Conservation (phyloP, 768 basidiomycete genomes). For the Suillus spraguei region DNA sequence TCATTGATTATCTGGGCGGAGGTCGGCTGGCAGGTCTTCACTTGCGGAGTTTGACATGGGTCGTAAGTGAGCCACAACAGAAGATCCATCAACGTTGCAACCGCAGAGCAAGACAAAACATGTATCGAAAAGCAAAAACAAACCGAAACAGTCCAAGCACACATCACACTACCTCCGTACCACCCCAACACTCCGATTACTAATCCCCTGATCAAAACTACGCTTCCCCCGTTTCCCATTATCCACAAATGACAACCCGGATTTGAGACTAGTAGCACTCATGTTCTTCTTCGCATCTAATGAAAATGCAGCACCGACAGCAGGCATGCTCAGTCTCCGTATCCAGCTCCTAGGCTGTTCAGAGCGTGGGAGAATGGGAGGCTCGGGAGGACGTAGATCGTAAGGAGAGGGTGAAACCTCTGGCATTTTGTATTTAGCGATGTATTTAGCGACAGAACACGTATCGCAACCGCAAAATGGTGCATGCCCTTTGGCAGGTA, state of each 20-base stretch:
- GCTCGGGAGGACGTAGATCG: conserved; percentile 44
- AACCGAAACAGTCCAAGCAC: not conserved
- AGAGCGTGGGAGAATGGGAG: conserved; percentile 47
- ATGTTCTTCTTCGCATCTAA: conserved; percentile 58
- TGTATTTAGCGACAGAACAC: conserved; percentile 64
- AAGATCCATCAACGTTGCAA: not conserved
- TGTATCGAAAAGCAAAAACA: not conserved
- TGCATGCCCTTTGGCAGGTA: conserved; percentile 46
- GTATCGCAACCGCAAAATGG: conserved; percentile 68
- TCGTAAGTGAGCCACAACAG: not conserved
- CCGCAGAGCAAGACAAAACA: not conserved
- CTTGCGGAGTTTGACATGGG: not conserved
- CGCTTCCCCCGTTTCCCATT: conserved; percentile 47
- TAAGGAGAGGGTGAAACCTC: conserved; percentile 30
- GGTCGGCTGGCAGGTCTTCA: too few species aligned
- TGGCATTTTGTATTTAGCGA: conserved; percentile 50
- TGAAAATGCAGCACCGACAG: conserved; percentile 59
- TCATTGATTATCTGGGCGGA: too few species aligned
- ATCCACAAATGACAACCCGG: conserved; percentile 40
- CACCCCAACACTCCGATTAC: conserved; percentile 56
- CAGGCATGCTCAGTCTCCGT: conserved; percentile 75
- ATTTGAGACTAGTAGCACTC: conserved; percentile 43
- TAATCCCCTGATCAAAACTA: conserved; percentile 37
- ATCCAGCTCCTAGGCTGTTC: conserved; percentile 77
- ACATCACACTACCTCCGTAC: conserved; percentile 41